phyloP scores from a whole-genome alignment of 495 filamentous ascomycete species.

The Penicillium maclennaniae region DNA sequence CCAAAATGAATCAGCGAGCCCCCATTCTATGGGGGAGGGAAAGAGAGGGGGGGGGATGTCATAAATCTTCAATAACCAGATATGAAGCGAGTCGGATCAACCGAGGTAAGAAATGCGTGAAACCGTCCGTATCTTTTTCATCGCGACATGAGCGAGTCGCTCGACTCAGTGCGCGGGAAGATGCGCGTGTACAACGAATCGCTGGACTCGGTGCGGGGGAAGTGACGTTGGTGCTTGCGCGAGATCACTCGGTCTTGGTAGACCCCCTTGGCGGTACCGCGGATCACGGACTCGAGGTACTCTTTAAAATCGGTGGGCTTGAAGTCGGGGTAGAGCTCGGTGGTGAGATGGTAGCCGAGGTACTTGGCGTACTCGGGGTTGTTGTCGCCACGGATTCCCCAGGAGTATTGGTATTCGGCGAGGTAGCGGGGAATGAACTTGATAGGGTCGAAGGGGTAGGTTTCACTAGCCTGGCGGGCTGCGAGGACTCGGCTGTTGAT shows the following conservation, averaged over 20 bases:
- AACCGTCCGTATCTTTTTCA: constrained; percentile 21
- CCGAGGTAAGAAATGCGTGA: background rate
- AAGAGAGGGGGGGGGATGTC: constrained; percentile 8
- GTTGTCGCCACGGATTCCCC: constrained; percentile 55
- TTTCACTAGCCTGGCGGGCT: constrained; percentile 44
- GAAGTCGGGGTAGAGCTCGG: constrained; percentile 56
- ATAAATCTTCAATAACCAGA: background rate
- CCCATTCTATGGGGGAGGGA: constrained; percentile 8
- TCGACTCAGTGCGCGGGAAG: constrained; percentile 43
- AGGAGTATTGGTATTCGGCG: constrained; percentile 49
- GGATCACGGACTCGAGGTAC: constrained; percentile 39
- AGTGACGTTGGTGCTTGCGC: constrained; percentile 41
- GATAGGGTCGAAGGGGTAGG: constrained; percentile 45
- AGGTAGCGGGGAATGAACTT: constrained; percentile 41
- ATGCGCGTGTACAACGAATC: constrained; percentile 42
- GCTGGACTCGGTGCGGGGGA: constrained; percentile 43
- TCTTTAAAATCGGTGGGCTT: constrained; percentile 38
- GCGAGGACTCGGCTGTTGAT: constrained; percentile 42
- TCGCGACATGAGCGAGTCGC: constrained; percentile 42
- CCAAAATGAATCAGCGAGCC: constrained; percentile 20
- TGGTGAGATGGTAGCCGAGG: constrained; percentile 53
- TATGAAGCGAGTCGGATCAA: background rate
- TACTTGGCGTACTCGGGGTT: constrained; percentile 54
- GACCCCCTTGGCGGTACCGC: constrained; percentile 42
- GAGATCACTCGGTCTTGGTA: constrained; percentile 45